Percentiles rank a stretch among this genome's conserved stretches.
Evolutionary conservation across 1,284 basidiomycete species (phyloP).

Genomic region (Porogramme epimiltina): DNA sequence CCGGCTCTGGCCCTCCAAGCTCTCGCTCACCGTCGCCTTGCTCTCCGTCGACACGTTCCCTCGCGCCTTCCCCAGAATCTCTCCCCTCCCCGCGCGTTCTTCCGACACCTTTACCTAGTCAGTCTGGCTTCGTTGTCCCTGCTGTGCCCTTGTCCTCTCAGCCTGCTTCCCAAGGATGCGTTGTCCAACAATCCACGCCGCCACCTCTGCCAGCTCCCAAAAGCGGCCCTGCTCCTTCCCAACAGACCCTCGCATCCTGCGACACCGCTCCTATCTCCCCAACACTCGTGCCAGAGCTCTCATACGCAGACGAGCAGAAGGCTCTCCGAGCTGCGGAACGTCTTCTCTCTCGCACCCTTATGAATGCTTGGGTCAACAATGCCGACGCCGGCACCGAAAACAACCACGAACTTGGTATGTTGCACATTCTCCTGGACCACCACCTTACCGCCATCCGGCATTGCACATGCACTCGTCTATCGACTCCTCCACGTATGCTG

Average conservation of each 20-base stretch:
- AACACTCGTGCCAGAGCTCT: constrained; percentile 23
- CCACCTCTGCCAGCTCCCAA: too few relatives aligned
- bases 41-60: constrained; percentile 13
- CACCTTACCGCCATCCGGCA: not conserved
- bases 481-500: not conserved
- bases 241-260: too few relatives aligned
- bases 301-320: constrained; percentile 48
- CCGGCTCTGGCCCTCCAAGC: constrained; percentile 24
- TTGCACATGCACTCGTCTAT: too few relatives aligned
- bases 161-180: too few relatives aligned
- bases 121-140: too few relatives aligned
- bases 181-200: too few relatives aligned
- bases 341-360: constrained; percentile 62
- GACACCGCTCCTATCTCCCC: constrained; percentile 8
- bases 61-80: constrained; percentile 16
- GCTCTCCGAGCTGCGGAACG: constrained; percentile 56
- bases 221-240: too few relatives aligned
- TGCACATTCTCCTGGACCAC: not conserved
- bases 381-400: constrained; percentile 60
- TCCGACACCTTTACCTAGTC: constrained; percentile 5
- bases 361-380: constrained; percentile 53
- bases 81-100: constrained; percentile 5
- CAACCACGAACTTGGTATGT: constrained; percentile 60
- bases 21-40: constrained; percentile 28
- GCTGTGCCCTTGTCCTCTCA: too few relatives aligned